Base-by-base conservation (phyloP, 805 yeast genomes). In the Ogataea corticis region DNA sequence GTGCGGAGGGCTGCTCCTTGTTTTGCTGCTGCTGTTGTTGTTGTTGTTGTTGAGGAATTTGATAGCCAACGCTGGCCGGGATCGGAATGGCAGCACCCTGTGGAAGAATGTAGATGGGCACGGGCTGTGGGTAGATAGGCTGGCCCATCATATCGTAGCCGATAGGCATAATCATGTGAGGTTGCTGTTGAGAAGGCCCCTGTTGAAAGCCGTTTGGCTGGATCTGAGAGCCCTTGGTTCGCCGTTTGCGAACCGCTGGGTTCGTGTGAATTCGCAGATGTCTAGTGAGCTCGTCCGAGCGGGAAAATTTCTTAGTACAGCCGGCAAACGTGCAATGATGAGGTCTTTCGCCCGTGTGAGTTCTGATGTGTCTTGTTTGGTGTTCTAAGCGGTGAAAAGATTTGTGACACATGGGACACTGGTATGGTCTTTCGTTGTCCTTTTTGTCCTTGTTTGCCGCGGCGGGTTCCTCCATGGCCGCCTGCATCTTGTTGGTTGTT, bases 271-370 rank as follows among this genome's bases (percentile, higher is more conserved):
- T 90, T 51, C 96, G 71, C 41, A 85, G 73, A 66, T 89, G 97
- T 54, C 96, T 73, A 13, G 96, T 89, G 46, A 89, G 74, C 68
- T 89, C 96, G 67, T 90, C 96, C 17, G 83, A 75, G 51, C 96
- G 76, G 48, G 86, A 77, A 60, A 89, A 89, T 51, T 85, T 73
- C 65, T 90, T 88, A 42, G 80, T 65, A 67, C 97, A 89, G n/a
- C 87, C 87, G 1, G 94, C 90, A 56, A 77, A 88, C 13, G 82
- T 76, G 66, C 97, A 89, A 38, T 80, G 82, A 61, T 87, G 94
- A 2, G 96, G 96, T 64, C 88, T 87, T 63, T 89, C 96, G 38
- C 97, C 97, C 0, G 97, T 89, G 68, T 89, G 96, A 11, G 96
- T 89, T 48, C 96, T 74, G 55, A 90, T 85, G 63, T 89, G 97